These are phyloP conservation scores for Lepidopterella palustris DNA, from an alignment of 495 filamentous ascomycete species.

Conservation along the genomic window DNA sequence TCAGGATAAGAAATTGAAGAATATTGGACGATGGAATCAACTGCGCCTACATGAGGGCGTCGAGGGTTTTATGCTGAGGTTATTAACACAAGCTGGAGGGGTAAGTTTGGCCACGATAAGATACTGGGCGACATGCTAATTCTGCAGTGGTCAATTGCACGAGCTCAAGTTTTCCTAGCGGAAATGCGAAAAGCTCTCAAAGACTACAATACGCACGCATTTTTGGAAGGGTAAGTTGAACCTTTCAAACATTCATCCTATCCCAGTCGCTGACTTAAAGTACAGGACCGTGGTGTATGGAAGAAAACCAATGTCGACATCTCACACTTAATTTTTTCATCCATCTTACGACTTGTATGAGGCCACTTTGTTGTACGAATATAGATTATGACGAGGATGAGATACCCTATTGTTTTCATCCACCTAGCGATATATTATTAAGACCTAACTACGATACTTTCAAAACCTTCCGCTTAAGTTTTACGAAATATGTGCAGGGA, in stretches of 20 bases:
- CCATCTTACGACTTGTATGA: too few species aligned
- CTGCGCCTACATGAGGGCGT: constrained; percentile 23
- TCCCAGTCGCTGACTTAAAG: neutral
- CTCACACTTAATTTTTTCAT: too few species aligned
- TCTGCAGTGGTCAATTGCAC: constrained; percentile 17
- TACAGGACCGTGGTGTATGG: constrained; percentile 13
- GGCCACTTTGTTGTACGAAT: too few species aligned
- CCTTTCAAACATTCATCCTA: neutral
- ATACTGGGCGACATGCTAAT: neutral
- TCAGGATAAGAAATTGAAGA: constrained; percentile 22
- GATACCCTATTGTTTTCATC: too few species aligned
- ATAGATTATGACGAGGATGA: too few species aligned
- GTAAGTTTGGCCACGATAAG: too few species aligned
- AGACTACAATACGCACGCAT: constrained; percentile 19
- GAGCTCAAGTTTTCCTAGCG: constrained; percentile 23
- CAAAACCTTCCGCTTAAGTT: too few species aligned
- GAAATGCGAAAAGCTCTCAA: constrained; percentile 23
- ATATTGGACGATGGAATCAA: constrained; percentile 27
- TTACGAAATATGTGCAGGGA: too few species aligned
- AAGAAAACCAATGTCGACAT: constrained; percentile 7
- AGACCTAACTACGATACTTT: too few species aligned
- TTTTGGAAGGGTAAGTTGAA: constrained; percentile 11
- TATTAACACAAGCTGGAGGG: constrained; percentile 24
- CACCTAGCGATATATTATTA: too few species aligned
- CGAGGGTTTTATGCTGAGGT: constrained; percentile 25